Conservation (phyloP, 1,139 yeast genomes). For the Yamadazyma pseudoaaseri region DNA sequence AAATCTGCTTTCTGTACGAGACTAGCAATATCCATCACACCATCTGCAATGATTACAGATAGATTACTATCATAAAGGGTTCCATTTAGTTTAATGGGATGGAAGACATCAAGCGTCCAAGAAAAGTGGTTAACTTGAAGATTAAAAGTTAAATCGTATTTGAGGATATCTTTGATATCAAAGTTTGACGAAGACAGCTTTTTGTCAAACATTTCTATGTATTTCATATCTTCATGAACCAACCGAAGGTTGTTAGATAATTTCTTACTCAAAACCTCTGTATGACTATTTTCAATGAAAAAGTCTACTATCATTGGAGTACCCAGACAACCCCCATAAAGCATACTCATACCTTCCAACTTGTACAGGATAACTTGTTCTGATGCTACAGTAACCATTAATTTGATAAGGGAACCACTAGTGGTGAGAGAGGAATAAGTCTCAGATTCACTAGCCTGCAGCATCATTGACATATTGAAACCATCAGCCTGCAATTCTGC, state of each 20-base stretch:
- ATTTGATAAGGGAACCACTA: background rate
- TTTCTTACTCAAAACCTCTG: conserved; percentile 7
- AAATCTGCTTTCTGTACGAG: conserved; percentile 22
- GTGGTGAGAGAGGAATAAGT: conserved; percentile 6
- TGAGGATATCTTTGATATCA: conserved; percentile 2
- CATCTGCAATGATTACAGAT: conserved; percentile 14
- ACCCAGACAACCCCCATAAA: conserved; percentile 5
- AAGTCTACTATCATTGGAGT: conserved; percentile 5
- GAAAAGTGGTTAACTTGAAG: conserved; percentile 20
- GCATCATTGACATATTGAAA: conserved; percentile 7
- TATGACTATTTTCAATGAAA: conserved; percentile 5
- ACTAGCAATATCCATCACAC: conserved; percentile 18
- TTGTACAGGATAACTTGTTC: conserved; percentile 3
- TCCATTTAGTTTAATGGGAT: conserved; percentile 16
- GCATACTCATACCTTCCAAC: conserved; percentile 4
- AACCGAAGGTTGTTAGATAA: conserved; percentile 11
- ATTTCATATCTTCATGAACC: conserved; percentile 20
- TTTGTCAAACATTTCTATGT: conserved; percentile 12
- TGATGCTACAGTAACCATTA: background rate
- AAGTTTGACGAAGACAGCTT: background rate
- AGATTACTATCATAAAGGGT: conserved; percentile 19
- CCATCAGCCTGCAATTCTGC: conserved; percentile 9
- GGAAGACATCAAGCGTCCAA: conserved; percentile 21
- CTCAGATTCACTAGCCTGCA: conserved; percentile 6
- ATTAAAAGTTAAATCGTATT: conserved; percentile 16